phyloP scores from a whole-genome alignment of 2,329 filamentous ascomycete genomes.

The Eurotiales sp. region DNA sequence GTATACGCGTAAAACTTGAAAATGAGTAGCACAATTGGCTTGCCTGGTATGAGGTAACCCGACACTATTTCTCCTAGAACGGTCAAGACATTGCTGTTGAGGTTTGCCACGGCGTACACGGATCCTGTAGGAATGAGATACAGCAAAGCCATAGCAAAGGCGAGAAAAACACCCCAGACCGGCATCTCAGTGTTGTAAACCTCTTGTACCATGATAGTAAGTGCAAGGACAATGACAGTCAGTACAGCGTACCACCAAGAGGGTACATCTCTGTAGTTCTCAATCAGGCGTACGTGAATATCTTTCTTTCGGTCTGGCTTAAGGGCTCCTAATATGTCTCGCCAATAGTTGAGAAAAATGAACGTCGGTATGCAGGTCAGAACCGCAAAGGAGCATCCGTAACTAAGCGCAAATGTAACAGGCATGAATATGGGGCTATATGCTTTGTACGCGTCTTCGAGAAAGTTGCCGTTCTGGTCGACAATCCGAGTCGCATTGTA shows the following conservation, averaged over 20 bases:
- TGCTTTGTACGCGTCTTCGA: conserved; percentile 54
- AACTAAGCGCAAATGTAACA: conserved; percentile 48
- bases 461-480: conserved; percentile 49
- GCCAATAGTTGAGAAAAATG: conserved; percentile 20
- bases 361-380: conserved; percentile 46
- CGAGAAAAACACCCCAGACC: conserved; percentile 37
- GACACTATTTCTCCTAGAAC: conserved; percentile 41
- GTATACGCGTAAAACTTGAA: conserved; percentile 59
- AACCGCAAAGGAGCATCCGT: conserved; percentile 62
- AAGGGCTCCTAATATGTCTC: conserved; percentile 20
- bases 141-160: conserved; percentile 34
- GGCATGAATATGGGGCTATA: conserved; percentile 62
- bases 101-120: conserved; percentile 39
- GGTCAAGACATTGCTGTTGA: conserved; percentile 39
- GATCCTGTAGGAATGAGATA: conserved; percentile 42
- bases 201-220: conserved; percentile 23
- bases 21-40: conserved; percentile 40
- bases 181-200: conserved; percentile 35
- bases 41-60: conserved; percentile 39
- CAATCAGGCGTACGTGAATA: conserved; percentile 36
- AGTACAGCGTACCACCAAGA: conserved; percentile 38
- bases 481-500: conserved; percentile 59
- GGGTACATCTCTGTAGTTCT: conserved; percentile 31
- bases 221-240: conserved; percentile 35
- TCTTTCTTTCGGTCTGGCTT: conserved; percentile 29